Percentiles rank a stretch among this genome's conserved stretches.
Conservation (phyloP, 1,139 yeast genomes). For the Blastobotrys malaysiensis region DNA sequence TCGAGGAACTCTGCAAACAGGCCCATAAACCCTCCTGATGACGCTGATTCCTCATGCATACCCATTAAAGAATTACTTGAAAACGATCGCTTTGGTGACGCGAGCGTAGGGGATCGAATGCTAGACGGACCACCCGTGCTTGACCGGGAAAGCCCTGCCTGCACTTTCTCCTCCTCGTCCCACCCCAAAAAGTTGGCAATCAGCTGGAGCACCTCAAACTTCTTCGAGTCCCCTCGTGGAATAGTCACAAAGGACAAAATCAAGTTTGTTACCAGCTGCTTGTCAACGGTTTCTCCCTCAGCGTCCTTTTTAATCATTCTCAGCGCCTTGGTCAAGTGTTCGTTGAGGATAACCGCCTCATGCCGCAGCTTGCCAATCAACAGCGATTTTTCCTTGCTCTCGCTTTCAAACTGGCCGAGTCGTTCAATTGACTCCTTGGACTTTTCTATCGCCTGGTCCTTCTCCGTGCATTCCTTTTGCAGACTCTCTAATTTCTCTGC, state of each 20-base stretch:
- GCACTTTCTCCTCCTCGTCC: constrained; percentile 77
- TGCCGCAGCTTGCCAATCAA: constrained; percentile 87
- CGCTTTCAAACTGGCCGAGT: constrained; percentile 41
- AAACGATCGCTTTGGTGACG: constrained; percentile 18
- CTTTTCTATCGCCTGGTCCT: constrained; percentile 17
- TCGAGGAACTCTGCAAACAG: constrained; percentile 88
- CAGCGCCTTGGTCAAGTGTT: constrained; percentile 86
- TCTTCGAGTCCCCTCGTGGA: constrained; percentile 91
- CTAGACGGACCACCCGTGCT: constrained; percentile 27
- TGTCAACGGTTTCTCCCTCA: constrained; percentile 73
- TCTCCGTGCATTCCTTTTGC: constrained; percentile 22
- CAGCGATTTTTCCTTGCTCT: constrained; percentile 66
- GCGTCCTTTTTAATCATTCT: constrained; percentile 71
- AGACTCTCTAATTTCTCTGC: constrained; percentile 24
- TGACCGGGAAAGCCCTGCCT: constrained; percentile 67
- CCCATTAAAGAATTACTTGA: constrained; percentile 15
- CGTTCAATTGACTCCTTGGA: constrained; percentile 28
- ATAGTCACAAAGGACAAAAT: constrained; percentile 77
- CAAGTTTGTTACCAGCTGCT: constrained; percentile 80
- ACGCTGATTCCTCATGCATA: constrained; percentile 24
- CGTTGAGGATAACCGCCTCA: constrained; percentile 91
- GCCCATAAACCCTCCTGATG: constrained; percentile 70
- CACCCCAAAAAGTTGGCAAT: constrained; percentile 79
- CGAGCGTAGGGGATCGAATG: constrained; percentile 8
- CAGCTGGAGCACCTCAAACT: constrained; percentile 83